These are phyloP conservation scores for Sanghuangporus sanghuang DNA, from an alignment of 1,284 basidiomycete species.

Conservation along the genomic window DNA sequence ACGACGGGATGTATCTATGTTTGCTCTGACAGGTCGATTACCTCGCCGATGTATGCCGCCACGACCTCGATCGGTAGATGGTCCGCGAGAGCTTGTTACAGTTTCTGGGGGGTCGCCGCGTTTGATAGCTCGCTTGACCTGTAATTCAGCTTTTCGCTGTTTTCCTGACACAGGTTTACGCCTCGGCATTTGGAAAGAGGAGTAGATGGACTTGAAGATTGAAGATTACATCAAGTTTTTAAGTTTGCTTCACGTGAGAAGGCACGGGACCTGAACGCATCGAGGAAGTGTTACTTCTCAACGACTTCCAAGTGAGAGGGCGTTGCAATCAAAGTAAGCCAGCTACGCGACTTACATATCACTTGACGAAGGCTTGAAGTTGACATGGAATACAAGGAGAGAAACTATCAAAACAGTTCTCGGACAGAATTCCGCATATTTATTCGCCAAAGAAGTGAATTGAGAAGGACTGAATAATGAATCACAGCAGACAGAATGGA, in stretches of 20 bases:
- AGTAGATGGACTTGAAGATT: neutral
- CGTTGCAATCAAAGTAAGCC: no score
- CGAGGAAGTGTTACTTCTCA: neutral
- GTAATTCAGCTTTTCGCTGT: constrained; percentile 65
- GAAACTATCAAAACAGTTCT: no score
- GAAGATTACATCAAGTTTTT: neutral
- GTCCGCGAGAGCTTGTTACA: constrained; percentile 25
- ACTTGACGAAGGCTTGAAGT: no score
- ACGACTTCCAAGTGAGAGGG: no score
- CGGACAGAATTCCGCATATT: no score
- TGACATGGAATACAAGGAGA: no score
- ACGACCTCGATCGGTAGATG: constrained; percentile 1
- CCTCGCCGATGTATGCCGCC: constrained; percentile 6
- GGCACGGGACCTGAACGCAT: neutral
- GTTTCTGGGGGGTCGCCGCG: constrained; percentile 60
- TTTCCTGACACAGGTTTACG: constrained; percentile 59
- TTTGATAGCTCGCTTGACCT: constrained; percentile 77
- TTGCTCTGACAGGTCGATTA: constrained; percentile 13
- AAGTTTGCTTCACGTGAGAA: neutral
- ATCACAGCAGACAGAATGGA: no score
- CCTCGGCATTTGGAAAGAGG: constrained; percentile 38
- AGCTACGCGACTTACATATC: no score
- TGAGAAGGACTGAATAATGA: no score
- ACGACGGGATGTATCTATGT: constrained; percentile 29
- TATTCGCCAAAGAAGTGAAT: no score